Evolutionary conservation across 2,329 filamentous ascomycete genomes (phyloP), one percentile per base, ranked within the genome.

Genomic region (Aspergillus brasiliensis): DNA sequence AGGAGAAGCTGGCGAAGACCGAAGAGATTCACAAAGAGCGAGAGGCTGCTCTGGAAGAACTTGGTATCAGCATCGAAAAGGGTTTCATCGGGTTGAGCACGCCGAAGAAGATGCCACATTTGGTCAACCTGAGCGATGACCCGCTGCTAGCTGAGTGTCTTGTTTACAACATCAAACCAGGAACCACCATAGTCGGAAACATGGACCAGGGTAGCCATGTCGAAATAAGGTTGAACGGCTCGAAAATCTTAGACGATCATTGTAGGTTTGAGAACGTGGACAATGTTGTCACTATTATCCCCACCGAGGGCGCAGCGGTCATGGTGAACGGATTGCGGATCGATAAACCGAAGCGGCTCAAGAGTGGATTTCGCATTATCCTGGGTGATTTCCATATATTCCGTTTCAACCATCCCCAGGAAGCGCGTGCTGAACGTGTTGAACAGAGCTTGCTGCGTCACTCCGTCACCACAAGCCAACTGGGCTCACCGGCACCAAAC

Each of bases 341-440:
- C 56, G 87, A 92, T 56, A 92, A 93, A 70, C 88, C 93, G 1
- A 92, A 89, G 66, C 86, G 92, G 65, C 82, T 99, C 46, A 89
- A 93, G 71, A 97, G 93, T 69, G 95, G 95, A 5, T 97, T 93
- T 74, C 90, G 95, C 62, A 91, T 99, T 56, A 99, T 99, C 63
- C 82, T 99, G 8, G 95, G 95, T 42, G 95, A 99, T 76, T 99
- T 99, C 69, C 95, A 99, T 75, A 99, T 99, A 62, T 98, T 99
- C 79, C 85, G 95, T 58, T 99, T 99, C 81, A 99, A 98, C 70
- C 93, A 99, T 73, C 95, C 95, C 0, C 90, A 97, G 82, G 95
- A 99, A 78, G 95, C 95, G 28, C 88, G 91, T 60, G 94, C 93
- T 3, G 95, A 99, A 78, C 83, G 95, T 57, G 93, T 92, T 11